Base-by-base conservation (phyloP, 345 rosid species). In the Murraya koenigii region DNA sequence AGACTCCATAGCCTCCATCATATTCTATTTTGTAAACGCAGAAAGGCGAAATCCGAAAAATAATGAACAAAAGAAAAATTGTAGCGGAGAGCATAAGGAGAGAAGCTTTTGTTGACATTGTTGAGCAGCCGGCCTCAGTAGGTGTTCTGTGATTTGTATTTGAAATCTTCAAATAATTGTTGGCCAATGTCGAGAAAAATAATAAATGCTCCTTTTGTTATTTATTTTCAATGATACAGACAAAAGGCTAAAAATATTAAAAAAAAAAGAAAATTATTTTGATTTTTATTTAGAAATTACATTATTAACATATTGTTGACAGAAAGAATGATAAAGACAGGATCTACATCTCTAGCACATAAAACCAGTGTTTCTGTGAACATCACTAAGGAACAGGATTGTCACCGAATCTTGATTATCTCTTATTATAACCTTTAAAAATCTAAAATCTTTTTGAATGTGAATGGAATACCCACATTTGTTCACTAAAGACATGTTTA, bases 101-200 rank as follows among this genome's bases (percentile, higher is more conserved):
- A 38, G 63, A 72, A 54, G 52, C 66, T 67, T 61, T 52, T 8
- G 56, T 49, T 33, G 65, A 70, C 86, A 85, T 87, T 75, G 71
- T 28, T 72, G 44, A 30, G 44, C 44, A 39, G 44, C 44, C 44
- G 13, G 44, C 3, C 13, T 9, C 0, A 39, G 44, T 39, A 39
- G 44, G 44, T 39, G 44, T 9, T 39, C 44, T 39, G 44, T 9
- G 2, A 39, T 39, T 9, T 39, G 44, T 5, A 7, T 20, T 28
- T 13, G 65, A 13, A 62, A 61, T 26, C 35, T 61, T 61, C 35
- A 13, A 61, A 61, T 11, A 52, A 22, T 6, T 66, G n/a, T 36
- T 66, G 30, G 44, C 19, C 35, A 28, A 13, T 61, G 65, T 26
- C 14, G 44, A 39, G 44, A 39, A 9, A 39, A 9, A 10, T 39